These are phyloP conservation scores for Pleurostoma richardsiae DNA, from an alignment of 2,329 filamentous ascomycete genomes.

Conservation along the genomic window DNA sequence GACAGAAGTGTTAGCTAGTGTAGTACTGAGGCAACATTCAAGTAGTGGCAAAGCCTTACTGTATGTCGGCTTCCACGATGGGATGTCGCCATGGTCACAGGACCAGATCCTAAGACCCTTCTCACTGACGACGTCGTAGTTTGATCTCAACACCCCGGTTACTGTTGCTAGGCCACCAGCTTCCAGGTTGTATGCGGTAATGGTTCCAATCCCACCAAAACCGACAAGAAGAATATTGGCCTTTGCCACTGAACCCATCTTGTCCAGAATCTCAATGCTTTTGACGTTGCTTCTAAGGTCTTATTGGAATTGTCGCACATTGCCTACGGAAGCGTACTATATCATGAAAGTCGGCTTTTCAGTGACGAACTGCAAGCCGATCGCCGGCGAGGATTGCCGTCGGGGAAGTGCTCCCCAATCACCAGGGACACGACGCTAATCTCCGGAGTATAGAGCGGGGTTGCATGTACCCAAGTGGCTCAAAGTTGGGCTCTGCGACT, in stretches of 20 bases:
- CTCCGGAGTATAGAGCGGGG: no score
- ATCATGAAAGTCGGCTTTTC: no score
- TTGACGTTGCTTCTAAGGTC: no score
- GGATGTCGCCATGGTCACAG: slow-evolving; percentile 45
- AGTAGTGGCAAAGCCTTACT: slow-evolving; percentile 15
- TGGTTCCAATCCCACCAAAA: slow-evolving; percentile 49
- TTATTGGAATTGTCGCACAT: no score
- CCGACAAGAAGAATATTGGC: slow-evolving; percentile 45
- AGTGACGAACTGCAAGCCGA: no score
- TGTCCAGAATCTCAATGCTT: neutral
- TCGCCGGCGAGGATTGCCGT: no score
- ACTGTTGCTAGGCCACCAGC: slow-evolving; percentile 40
- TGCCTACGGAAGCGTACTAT: no score
- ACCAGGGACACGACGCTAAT: no score
- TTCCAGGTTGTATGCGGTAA: slow-evolving; percentile 49
- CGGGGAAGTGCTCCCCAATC: no score
- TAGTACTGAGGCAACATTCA: no score
- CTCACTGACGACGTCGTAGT: slow-evolving; percentile 39
- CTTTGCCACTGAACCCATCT: slow-evolving; percentile 1
- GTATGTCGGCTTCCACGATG: slow-evolving; percentile 39
- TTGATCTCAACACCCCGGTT: slow-evolving; percentile 51
- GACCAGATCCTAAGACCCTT: slow-evolving; percentile 49
- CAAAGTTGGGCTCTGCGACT: no score
- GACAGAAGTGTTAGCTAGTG: slow-evolving; percentile 5
- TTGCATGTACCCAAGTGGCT: no score